Percentiles rank a stretch among this genome's conserved stretches.
Evolutionary conservation across 2,329 filamentous ascomycete genomes (phyloP).

Genomic region (Stemphylium vesicarium): DNA sequence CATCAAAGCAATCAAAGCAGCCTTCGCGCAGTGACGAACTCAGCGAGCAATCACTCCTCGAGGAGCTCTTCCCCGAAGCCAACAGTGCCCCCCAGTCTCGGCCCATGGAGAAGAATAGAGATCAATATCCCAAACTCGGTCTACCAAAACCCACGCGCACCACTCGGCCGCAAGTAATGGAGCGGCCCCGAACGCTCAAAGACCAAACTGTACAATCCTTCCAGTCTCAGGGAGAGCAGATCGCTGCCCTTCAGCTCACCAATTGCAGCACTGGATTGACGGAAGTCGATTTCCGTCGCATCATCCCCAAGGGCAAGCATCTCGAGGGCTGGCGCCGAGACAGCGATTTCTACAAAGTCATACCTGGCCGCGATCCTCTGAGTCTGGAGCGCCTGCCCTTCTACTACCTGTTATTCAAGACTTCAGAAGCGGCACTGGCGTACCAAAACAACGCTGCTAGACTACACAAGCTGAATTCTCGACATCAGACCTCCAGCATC

Average conservation of each 20-base stretch:
- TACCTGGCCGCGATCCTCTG: constrained; percentile 68
- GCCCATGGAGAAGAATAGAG: constrained; percentile 12
- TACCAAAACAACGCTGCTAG: constrained; percentile 64
- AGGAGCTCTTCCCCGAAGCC: constrained; percentile 63
- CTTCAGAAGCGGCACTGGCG: constrained; percentile 62
- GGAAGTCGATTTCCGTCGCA: constrained; percentile 73
- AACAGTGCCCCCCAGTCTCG: constrained; percentile 26
- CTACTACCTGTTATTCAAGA: constrained; percentile 74
- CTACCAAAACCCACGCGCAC: constrained; percentile 23
- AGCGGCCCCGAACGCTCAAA: constrained; percentile 14
- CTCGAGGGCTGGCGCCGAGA: constrained; percentile 69
- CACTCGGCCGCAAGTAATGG: constrained; percentile 13
- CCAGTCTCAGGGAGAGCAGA: constrained; percentile 33
- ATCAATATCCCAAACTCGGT: constrained; percentile 38
- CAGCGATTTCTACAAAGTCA: constrained; percentile 66
- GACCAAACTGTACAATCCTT: constrained; percentile 33
- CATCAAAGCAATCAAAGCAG: constrained; percentile 11
- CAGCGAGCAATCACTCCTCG: constrained; percentile 49
- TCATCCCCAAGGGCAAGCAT: constrained; percentile 67
- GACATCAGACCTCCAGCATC: constrained; percentile 52
- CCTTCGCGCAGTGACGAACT: constrained; percentile 3
- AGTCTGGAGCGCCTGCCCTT: constrained; percentile 68
- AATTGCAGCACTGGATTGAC: constrained; percentile 59
- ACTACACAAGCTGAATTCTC: constrained; percentile 58
- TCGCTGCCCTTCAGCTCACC: constrained; percentile 62